Evolutionary conservation across 371 early-diverging fungal genomes (phyloP).

Genomic region (Zychaea mexicana): DNA sequence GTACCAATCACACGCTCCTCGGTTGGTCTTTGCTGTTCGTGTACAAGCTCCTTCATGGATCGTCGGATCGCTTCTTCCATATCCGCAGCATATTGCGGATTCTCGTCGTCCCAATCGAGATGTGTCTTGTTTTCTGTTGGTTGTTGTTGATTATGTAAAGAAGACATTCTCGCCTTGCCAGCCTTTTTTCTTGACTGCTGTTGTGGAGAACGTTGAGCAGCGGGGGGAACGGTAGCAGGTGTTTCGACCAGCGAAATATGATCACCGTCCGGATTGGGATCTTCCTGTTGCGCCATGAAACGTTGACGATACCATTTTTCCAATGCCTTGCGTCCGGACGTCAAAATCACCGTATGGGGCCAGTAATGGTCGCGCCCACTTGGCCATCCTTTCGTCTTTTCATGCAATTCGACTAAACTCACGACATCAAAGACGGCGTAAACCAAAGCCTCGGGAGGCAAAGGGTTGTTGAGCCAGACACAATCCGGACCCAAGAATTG

Average conservation of each 20-base stretch:
- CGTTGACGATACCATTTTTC: constrained; percentile 24
- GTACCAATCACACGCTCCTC: constrained; percentile 9
- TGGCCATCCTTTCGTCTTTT: constrained; percentile 9
- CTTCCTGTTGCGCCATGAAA: background rate
- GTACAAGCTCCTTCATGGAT: constrained; percentile 10
- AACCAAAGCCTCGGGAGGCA: constrained; percentile 40
- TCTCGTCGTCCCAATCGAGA: constrained; percentile 14
- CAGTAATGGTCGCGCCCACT: constrained; percentile 20
- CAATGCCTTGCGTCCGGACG: constrained; percentile 8
- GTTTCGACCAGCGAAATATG: background rate
- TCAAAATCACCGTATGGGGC: constrained; percentile 23
- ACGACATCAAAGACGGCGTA: constrained; percentile 52
- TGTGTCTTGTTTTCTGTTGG: too few species aligned
- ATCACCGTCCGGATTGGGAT: too few species aligned
- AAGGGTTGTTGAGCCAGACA: constrained; percentile 37
- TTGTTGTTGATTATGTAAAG: background rate
- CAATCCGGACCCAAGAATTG: constrained; percentile 31
- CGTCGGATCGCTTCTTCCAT: constrained; percentile 26
- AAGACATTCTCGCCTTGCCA: background rate
- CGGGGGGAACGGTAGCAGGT: background rate
- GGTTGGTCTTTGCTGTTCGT: background rate
- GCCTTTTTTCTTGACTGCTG: background rate
- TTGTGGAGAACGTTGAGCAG: too few species aligned
- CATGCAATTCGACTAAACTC: constrained; percentile 32
- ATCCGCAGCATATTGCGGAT: constrained; percentile 17